These are phyloP conservation scores for Colletotrichum australisinense DNA, from an alignment of 2,329 filamentous ascomycete genomes.

Conservation along the genomic window DNA sequence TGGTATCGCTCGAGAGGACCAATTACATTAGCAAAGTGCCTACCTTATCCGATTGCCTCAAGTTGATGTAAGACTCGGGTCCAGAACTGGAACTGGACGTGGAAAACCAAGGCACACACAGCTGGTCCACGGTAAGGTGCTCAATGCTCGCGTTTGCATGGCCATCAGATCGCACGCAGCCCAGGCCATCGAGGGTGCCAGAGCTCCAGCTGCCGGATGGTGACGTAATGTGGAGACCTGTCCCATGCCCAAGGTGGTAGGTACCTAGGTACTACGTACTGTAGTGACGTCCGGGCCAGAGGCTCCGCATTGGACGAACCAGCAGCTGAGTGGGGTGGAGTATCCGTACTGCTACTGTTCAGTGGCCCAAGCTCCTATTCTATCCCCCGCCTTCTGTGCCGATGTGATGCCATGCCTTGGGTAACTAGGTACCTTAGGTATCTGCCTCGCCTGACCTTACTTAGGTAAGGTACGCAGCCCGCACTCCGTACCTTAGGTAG, in stretches of 20 bases:
- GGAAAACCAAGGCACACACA: neutral
- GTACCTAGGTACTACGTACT: too few species aligned
- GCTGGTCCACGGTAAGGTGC: too few species aligned
- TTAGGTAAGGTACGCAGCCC: too few species aligned
- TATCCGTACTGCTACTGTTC: too few species aligned
- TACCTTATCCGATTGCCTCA: constrained; percentile 10
- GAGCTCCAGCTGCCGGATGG: constrained; percentile 23
- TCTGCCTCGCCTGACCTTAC: too few species aligned
- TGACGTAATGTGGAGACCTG: constrained; percentile 31
- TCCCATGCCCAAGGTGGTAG: neutral
- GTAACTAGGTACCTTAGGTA: too few species aligned
- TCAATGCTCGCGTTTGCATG: neutral
- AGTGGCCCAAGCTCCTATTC: constrained; percentile 23
- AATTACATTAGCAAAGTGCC: neutral
- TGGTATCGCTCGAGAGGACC: neutral
- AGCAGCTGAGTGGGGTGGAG: neutral
- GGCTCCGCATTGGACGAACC: constrained; percentile 29
- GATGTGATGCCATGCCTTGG: neutral
- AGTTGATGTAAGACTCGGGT: constrained; percentile 28
- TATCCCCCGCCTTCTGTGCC: neutral
- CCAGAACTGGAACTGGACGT: neutral
- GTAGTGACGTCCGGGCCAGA: constrained; percentile 15
- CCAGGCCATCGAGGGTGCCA: neutral
- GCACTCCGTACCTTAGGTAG: too few species aligned
- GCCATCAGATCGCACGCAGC: neutral